Evolutionary conservation across 2,329 filamentous ascomycete species (phyloP).

Genomic region (Epichloe sp.): DNA sequence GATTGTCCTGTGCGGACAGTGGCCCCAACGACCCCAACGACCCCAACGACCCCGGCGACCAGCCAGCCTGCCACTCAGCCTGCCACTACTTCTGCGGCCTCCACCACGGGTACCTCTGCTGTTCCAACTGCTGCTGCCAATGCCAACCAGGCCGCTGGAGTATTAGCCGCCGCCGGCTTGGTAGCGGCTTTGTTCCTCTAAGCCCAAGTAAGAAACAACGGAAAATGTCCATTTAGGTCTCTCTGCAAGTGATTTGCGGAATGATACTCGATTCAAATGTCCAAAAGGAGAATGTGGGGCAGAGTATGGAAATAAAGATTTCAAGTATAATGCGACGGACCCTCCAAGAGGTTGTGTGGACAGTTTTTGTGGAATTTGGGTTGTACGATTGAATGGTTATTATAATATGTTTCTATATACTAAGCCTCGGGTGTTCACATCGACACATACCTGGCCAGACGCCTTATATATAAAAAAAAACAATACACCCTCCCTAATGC

Average conservation of each 20-base stretch:
- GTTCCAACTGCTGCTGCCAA: conserved; percentile 16
- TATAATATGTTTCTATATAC: not conserved
- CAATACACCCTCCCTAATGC: not conserved
- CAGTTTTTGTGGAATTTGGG: not conserved
- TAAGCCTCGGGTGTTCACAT: not conserved
- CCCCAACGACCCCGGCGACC: conserved; percentile 4
- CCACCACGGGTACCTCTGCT: not conserved
- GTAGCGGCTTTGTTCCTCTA: conserved; percentile 29
- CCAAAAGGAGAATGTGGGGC: too few relatives aligned
- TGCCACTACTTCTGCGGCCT: not conserved
- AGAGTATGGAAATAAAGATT: too few relatives aligned
- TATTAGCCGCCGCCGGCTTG: conserved; percentile 25
- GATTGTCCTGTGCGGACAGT: not conserved
- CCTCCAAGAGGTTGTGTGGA: not conserved
- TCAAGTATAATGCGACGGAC: too few relatives aligned
- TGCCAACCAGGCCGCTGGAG: conserved; percentile 19
- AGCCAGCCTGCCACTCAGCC: conserved; percentile 6
- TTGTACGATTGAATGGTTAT: not conserved
- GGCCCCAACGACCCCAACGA: conserved; percentile 4
- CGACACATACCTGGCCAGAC: not conserved
- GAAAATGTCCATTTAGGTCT: too few relatives aligned
- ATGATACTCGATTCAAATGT: too few relatives aligned
- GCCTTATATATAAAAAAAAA: not conserved
- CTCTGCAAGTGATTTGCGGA: too few relatives aligned
- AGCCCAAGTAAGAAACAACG: conserved; percentile 2